A percentile compares a stretch with the other conserved stretches of the same genome.
Evolutionary conservation across 2,329 filamentous ascomycete genomes (phyloP).

Genomic region (Fusarium gaditjirri): DNA sequence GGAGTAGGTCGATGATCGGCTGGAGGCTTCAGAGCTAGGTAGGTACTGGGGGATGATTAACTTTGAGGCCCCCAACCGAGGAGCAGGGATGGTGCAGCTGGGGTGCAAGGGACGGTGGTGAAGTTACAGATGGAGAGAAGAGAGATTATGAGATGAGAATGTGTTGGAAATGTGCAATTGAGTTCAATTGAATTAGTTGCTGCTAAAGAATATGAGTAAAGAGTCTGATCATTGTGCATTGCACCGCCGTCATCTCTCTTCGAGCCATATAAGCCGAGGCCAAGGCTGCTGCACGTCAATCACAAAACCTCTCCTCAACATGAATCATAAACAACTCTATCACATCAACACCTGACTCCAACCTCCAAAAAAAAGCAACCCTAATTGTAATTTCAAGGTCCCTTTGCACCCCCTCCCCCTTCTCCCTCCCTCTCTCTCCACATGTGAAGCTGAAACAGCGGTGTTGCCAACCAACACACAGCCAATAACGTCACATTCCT

Average conservation of each 20-base stretch:
- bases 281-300: neutral
- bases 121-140: neutral
- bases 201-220: neutral
- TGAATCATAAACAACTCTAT: neutral
- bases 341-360: neutral
- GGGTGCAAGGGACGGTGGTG: neutral
- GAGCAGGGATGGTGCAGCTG: conserved; percentile 13
- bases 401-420: conserved; percentile 5
- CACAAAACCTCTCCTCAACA: neutral
- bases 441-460: conserved; percentile 13
- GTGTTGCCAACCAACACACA: conserved; percentile 11
- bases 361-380: neutral
- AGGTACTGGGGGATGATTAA: neutral
- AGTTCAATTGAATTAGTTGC: neutral
- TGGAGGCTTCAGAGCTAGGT: neutral
- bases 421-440: neutral
- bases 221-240: neutral
- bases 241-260: neutral
- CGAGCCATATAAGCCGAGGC: neutral
- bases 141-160: neutral
- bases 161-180: no score
- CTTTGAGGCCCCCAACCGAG: conserved; percentile 25
- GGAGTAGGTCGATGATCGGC: neutral
- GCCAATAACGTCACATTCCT: neutral
- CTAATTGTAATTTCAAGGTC: conserved; percentile 16